Base-by-base conservation (phyloP, 2,329 filamentous ascomycete species). In the Thelonectria olida region DNA sequence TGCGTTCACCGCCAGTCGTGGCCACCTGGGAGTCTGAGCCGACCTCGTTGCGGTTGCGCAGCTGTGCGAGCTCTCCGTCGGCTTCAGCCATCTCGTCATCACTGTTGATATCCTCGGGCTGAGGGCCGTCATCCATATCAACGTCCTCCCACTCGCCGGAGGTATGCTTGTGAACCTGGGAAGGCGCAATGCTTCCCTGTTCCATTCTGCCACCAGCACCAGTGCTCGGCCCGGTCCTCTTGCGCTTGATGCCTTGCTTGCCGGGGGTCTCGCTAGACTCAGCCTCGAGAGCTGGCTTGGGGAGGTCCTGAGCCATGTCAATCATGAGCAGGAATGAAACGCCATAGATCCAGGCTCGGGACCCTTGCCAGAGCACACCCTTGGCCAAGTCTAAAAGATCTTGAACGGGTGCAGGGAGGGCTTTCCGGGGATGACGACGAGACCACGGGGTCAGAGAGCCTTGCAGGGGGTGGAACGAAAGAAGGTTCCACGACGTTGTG, bases 261-360 rank as follows among this genome's bases (percentile, higher is more conserved):
- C 51, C 62, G 53, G 41, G 63, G 13, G 63, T 19, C 58, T 69
- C 60, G 65, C 67, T 64, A 75, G 76, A 63, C 31, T 77, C 74
- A n/a, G 72, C 66, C 15, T 75, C 70, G 1, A 65, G 67, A 1
- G 66, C 59, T 1, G 72, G 65, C 36, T 73, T 69, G n/a, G 73
- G 72, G 23, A 96, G 84, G 74, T 97, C 90, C 70, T 86, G 85
- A 19, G 86, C 86, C 27, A 97, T 80, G 75, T 98, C 93, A 62
- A 99, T 87, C 94, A 98, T 98, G 80, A 92, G 93, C 22, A 99
- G 78, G 85, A 93, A 98, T 1, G 87, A 89, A 39, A 88, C 86
- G 7, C 95, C 94, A 72, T 97, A 97, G 19, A 98, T 79, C 93
- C 95, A 98, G 7, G 95, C 78, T 13, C 95, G 86, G 25, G 82